A percentile compares a stretch with the other conserved stretches of the same genome.
Conservation (phyloP, 345 rosid genomes). For the Crucihimalaya himalaica region DNA sequence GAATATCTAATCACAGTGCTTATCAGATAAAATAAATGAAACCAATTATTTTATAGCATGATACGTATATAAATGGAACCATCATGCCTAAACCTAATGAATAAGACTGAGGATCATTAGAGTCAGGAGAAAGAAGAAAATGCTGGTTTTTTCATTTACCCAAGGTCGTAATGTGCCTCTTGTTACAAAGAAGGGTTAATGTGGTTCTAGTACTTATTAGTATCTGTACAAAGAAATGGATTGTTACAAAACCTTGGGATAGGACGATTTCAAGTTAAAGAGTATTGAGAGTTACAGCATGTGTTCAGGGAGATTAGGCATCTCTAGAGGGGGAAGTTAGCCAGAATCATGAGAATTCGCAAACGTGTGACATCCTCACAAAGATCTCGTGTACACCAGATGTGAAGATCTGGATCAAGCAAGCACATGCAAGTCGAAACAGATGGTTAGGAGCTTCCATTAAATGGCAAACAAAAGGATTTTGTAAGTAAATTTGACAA, state of each 20-base stretch:
- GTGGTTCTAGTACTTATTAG: slow-evolving; percentile 1
- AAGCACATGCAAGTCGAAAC: neutral
- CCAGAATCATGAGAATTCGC: neutral
- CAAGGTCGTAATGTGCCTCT: neutral
- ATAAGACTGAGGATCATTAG: neutral
- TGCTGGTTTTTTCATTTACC: neutral
- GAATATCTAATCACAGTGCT: slow-evolving; percentile 15
- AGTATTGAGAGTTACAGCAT: neutral
- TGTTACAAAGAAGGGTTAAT: neutral
- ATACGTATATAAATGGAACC: neutral
- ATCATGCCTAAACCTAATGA: neutral
- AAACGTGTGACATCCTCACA: neutral
- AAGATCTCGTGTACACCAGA: neutral
- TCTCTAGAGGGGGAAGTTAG: neutral
- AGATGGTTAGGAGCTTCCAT: neutral
- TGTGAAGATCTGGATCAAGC: slow-evolving; percentile 28
- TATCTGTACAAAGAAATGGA: slow-evolving; percentile 29
- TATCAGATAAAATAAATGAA: neutral
- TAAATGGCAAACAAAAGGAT: neutral
- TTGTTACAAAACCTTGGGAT: slow-evolving; percentile 15
- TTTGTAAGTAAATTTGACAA: neutral
- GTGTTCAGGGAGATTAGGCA: slow-evolving; percentile 10
- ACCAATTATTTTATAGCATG: neutral
- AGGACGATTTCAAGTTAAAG: neutral
- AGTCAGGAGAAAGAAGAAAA: slow-evolving; percentile 11